phyloP scores from a whole-genome alignment of 805 yeast genomes.

The Torulaspora microellipsoides region DNA sequence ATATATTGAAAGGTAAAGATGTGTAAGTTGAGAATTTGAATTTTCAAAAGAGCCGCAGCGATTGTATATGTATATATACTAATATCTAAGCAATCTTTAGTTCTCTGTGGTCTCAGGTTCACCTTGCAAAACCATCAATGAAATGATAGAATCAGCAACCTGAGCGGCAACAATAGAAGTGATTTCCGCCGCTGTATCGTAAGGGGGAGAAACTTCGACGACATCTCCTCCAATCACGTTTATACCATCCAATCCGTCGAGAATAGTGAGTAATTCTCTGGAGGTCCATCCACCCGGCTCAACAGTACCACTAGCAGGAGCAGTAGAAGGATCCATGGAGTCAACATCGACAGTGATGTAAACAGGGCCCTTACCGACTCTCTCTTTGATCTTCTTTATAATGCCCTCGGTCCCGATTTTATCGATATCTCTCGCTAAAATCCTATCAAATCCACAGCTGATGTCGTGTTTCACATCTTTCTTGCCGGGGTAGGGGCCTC shows the following conservation, averaged over 20 bases:
- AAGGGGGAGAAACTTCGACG: conserved; percentile 58
- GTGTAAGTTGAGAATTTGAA: too few relatives aligned
- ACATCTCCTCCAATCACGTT: conserved; percentile 48
- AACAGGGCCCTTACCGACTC: conserved; percentile 40
- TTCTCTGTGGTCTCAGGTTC: conserved; percentile 20
- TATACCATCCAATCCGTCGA: conserved; percentile 44
- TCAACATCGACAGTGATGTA: conserved; percentile 49
- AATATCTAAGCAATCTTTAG: neutral
- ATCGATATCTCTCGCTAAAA: conserved; percentile 47
- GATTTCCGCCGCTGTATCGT: conserved; percentile 53
- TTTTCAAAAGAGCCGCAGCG: too few relatives aligned
- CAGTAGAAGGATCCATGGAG: conserved; percentile 47
- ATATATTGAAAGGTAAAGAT: too few relatives aligned
- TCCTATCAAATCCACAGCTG: conserved; percentile 46
- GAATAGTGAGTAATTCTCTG: conserved; percentile 42
- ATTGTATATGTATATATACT: too few relatives aligned
- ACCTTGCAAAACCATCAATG: conserved; percentile 37
- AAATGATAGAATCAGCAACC: conserved; percentile 47
- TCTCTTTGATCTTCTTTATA: conserved; percentile 33
- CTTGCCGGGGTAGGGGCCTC: conserved; percentile 53
- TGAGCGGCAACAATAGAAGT: conserved; percentile 65
- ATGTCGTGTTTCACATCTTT: conserved; percentile 40
- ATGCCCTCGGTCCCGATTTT: conserved; percentile 39
- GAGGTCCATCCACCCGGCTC: conserved; percentile 51
- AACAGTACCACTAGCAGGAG: conserved; percentile 52